Evolutionary conservation across 352 stramenopile genomes (phyloP), one percentile per base, ranked within the genome.

Genomic region (Pythium brachiatum): DNA sequence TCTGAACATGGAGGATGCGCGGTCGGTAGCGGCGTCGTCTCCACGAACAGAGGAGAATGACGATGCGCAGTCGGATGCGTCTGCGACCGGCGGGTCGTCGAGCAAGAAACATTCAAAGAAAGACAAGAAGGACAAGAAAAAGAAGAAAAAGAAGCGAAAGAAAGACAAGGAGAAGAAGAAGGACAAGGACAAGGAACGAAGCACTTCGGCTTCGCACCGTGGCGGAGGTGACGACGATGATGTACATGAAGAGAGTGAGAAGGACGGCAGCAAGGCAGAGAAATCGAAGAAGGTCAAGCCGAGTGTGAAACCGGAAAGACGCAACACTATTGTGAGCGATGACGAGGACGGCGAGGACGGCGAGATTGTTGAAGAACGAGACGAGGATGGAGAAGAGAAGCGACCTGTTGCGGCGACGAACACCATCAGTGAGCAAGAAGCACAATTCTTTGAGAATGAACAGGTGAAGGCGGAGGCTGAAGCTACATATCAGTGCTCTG

Each of bases 111-210:
- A 72, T 12, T 57, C 60, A 7, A 85, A 74, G 58, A 64, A 43
- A 68, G 60, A 60, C 8, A 85, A 75, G 59, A 68, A 60, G 70
- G 70, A 43, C 66, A 89, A 71, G 68, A 88, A 53, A 71, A 76
- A 43, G 73, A 87, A 87, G 55, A 88, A 87, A 31, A 86, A 81
- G 60, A 85, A 81, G 43, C 83, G 79, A 58, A 87, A 81, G 56
- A 90, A 88, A 59, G 53, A 62, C n/a, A 69, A 76, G 53, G 70
- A 75, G 39, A 39, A 62, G 34, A 68, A 69, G 60, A 72, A 72
- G 34, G 38, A 46, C 38, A 67, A 72, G 34, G 38, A 46, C 38
- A 67, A 68, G 20, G 57, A 68, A 25, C 51, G 64, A 18, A 29
- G 36, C 31, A 52, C 5, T 11, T 48, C 34, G 15, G 20, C 16